These are phyloP conservation scores for Spirogloea muscicola DNA, from an alignment of 139 green algal species.

Conservation along the genomic window DNA sequence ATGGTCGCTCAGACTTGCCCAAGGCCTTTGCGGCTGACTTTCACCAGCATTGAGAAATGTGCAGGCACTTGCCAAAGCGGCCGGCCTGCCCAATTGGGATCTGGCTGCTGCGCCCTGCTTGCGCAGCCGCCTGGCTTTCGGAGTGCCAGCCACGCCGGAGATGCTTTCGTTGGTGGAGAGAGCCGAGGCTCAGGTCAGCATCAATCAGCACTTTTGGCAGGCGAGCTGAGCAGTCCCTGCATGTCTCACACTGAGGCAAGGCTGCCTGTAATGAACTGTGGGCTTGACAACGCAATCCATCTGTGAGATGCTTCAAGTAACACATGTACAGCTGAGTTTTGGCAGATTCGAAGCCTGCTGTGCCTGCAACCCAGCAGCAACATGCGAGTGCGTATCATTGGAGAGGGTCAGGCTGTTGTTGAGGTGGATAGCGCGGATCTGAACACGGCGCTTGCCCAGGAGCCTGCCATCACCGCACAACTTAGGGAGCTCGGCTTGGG, in stretches of 20 bases:
- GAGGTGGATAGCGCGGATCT: neutral
- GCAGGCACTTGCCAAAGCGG: conserved; percentile 13
- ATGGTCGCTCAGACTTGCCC: too few species aligned
- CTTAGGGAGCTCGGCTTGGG: neutral
- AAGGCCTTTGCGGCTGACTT: too few species aligned
- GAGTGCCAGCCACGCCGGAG: conserved; percentile 9
- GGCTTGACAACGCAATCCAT: too few species aligned
- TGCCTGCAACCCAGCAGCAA: neutral
- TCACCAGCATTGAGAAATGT: too few species aligned
- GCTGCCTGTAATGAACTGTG: too few species aligned
- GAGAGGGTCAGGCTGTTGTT: neutral
- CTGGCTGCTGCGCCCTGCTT: conserved; percentile 32
- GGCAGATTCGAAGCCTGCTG: conserved; percentile 2
- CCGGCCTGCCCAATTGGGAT: conserved; percentile 32
- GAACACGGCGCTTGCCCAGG: neutral
- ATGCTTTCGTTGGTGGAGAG: conserved; percentile 4
- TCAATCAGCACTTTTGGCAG: neutral
- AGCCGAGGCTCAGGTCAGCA: conserved; percentile 14
- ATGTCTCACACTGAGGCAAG: neutral
- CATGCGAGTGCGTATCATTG: conserved; percentile 18
- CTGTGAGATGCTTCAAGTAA: too few species aligned
- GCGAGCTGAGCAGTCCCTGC: neutral
- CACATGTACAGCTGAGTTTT: too few species aligned
- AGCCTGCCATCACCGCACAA: neutral
- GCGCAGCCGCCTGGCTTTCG: conserved; percentile 26